These are phyloP conservation scores for Monosporozyma yasuniensis DNA, from an alignment of 805 yeast species.

Conservation along the genomic window DNA sequence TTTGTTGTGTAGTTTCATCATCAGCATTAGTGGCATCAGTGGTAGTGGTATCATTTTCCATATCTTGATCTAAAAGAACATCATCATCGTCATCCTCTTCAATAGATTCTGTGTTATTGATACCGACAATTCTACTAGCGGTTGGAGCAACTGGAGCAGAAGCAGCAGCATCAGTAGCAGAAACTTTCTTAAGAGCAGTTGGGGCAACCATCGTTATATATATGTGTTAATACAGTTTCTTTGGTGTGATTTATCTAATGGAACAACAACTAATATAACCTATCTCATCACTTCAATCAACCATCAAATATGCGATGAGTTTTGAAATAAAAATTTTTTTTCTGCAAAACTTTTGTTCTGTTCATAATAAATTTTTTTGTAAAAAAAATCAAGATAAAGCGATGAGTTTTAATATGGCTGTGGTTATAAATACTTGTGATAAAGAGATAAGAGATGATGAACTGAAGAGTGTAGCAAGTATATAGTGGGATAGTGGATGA, in stretches of 20 bases:
- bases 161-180: background rate
- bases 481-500: no score
- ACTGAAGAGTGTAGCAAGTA: no score
- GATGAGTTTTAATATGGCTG: background rate
- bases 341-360: background rate
- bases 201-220: constrained; percentile 26
- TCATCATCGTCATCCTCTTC: constrained; percentile 30
- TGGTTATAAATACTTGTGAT: background rate
- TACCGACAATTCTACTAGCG: constrained; percentile 28
- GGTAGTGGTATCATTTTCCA: constrained; percentile 11
- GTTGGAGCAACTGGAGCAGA: background rate
- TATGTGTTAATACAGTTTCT: background rate
- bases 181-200: constrained; percentile 30
- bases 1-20: constrained; percentile 2
- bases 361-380: background rate
- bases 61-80: constrained; percentile 32
- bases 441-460: no score
- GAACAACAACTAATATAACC: background rate
- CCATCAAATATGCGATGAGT: background rate
- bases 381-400: background rate
- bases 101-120: constrained; percentile 23
- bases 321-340: background rate
- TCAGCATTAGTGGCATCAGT: constrained; percentile 5
- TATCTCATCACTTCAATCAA: background rate
- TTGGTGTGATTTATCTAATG: background rate